phyloP scores from a whole-genome alignment of 257 asterid genomes.

The Thymus quinquecostatus region DNA sequence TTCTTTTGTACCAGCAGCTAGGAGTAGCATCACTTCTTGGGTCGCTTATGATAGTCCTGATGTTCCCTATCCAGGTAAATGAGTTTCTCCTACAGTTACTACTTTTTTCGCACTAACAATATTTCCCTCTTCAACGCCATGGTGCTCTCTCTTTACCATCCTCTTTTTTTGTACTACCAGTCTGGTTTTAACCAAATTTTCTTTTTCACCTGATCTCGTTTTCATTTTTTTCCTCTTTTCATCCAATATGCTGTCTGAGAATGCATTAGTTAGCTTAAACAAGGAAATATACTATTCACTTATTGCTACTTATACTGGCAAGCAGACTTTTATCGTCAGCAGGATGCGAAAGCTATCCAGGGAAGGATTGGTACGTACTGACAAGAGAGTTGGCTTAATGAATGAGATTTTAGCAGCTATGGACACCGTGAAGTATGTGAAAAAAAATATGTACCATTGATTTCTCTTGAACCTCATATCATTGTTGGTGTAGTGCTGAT shows the following conservation, averaged over 20 bases:
- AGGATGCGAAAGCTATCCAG: conserved; percentile 70
- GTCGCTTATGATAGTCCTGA: conserved; percentile 66
- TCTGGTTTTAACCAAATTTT: background rate
- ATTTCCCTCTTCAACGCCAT: conserved; percentile 1
- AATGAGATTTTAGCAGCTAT: conserved; percentile 86
- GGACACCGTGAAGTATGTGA: conserved; percentile 85
- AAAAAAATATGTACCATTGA: background rate
- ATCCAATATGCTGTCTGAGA: background rate
- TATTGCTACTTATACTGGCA: conserved; percentile 35
- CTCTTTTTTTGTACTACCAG: conserved; percentile 9
- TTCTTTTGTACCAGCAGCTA: conserved; percentile 88
- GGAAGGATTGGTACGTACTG: conserved; percentile 80
- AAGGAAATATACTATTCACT: conserved; percentile 2
- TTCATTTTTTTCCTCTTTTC: background rate
- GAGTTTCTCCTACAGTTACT: background rate
- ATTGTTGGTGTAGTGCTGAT: background rate
- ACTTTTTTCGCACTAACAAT: background rate
- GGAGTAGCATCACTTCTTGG: conserved; percentile 95
- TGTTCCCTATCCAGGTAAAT: conserved; percentile 87
- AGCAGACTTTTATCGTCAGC: conserved; percentile 76
- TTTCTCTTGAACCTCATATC: conserved; percentile 5
- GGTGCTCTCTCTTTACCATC: conserved; percentile 20
- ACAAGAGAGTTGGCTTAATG: conserved; percentile 81
- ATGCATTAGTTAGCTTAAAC: conserved; percentile 23
- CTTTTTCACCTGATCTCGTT: background rate